A percentile compares a stretch with the other conserved stretches of the same genome.
phyloP scores from a whole-genome alignment of 2,329 filamentous ascomycete species.

The Epichloe brachyelytri region DNA sequence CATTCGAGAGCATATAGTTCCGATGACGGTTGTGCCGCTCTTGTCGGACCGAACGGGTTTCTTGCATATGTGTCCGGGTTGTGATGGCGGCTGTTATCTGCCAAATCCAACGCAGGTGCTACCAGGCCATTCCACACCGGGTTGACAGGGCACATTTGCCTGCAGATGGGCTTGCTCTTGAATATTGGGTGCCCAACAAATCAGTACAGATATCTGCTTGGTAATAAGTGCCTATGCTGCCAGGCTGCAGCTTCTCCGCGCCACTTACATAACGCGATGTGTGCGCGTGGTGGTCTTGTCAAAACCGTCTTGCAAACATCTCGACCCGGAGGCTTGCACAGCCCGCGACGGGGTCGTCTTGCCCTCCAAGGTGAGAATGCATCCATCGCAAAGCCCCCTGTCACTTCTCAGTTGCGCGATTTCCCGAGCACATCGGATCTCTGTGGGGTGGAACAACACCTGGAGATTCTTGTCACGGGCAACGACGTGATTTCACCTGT shows the following conservation, averaged over 20 bases:
- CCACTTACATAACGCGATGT: neutral
- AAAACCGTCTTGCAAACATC: neutral
- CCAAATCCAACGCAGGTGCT: neutral
- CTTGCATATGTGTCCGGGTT: neutral
- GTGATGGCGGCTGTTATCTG: neutral
- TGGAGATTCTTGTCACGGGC: neutral
- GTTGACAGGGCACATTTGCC: neutral
- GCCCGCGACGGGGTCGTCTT: neutral
- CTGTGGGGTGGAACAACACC: neutral
- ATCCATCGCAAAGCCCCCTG: neutral
- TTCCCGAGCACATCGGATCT: neutral
- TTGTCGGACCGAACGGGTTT: conserved; percentile 1
- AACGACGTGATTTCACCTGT: neutral
- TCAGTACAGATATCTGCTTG: neutral
- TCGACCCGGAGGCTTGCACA: neutral
- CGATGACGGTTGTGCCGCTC: neutral
- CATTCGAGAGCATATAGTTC: neutral
- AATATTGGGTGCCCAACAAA: neutral
- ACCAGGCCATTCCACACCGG: neutral
- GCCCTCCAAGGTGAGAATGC: neutral
- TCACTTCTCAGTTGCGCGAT: neutral
- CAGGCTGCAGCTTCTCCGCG: neutral
- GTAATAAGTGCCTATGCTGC: neutral
- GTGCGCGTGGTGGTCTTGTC: neutral
- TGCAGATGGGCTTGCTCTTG: neutral